Evolutionary conservation across 2,329 filamentous ascomycete species (phyloP).

Genomic region (Ophiocordyceps australis): DNA sequence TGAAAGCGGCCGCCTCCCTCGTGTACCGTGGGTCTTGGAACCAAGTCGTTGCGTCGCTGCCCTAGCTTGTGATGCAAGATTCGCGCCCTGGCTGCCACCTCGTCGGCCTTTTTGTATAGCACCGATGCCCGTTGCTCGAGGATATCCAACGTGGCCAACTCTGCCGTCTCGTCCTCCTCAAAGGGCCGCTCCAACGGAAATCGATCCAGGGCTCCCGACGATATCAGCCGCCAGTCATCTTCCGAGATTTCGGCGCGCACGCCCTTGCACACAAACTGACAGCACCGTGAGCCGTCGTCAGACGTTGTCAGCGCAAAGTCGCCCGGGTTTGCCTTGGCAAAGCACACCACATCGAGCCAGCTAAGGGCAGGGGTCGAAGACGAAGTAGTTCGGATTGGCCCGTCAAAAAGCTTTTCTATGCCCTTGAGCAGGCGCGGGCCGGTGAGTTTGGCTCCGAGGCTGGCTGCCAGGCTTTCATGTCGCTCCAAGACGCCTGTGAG

Average conservation of each 20-base stretch:
- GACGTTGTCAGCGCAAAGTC: conserved; percentile 59
- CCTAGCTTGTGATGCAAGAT: conserved; percentile 63
- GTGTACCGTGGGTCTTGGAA: conserved; percentile 8
- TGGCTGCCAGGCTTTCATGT: conserved; percentile 74
- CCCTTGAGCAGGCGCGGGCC: conserved; percentile 71
- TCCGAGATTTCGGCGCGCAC: conserved; percentile 71
- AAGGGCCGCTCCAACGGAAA: conserved; percentile 63
- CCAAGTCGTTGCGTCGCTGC: conserved; percentile 13
- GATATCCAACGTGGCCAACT: conserved; percentile 69
- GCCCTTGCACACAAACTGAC: conserved; percentile 69
- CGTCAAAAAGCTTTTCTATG: conserved; percentile 74
- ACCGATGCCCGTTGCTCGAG: conserved; percentile 60
- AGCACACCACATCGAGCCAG: conserved; percentile 76
- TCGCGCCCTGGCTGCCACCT: conserved; percentile 41
- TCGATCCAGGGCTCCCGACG: conserved; percentile 66
- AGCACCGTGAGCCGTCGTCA: conserved; percentile 51
- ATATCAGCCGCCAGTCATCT: conserved; percentile 73
- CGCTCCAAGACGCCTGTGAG: conserved; percentile 53
- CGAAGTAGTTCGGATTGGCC: conserved; percentile 40
- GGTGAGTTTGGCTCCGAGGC: conserved; percentile 66
- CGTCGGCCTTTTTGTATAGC: conserved; percentile 66
- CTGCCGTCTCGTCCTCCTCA: conserved; percentile 71
- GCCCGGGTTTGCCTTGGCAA: conserved; percentile 61
- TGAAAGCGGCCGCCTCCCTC: conserved; percentile 17
- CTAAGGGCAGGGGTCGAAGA: conserved; percentile 46